Percentiles rank a stretch among this genome's conserved stretches.
Evolutionary conservation across 257 asterid genomes (phyloP).

Genomic region (Gentiana dahurica): DNA sequence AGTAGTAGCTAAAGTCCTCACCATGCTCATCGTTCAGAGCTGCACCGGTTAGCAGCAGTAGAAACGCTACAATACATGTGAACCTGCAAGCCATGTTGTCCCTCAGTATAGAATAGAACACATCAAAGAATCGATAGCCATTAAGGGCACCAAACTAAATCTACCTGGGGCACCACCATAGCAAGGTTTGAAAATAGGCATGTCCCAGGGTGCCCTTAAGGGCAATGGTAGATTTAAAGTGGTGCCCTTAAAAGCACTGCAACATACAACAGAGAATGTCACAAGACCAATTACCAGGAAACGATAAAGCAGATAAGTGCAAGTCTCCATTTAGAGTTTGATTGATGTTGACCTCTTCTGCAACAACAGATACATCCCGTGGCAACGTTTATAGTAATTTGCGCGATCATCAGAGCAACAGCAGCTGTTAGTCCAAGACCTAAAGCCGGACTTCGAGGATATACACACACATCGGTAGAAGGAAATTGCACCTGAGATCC

Average conservation of each 20-base stretch:
- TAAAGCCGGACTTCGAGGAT: conserved; percentile 81
- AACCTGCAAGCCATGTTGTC: conserved; percentile 44
- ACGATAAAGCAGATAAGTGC: conserved; percentile 69
- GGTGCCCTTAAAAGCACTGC: no score
- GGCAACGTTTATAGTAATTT: conserved; percentile 54
- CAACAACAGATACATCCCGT: conserved; percentile 91
- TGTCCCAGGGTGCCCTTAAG: no score
- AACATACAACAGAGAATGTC: not conserved
- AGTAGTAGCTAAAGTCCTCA: conserved; percentile 60
- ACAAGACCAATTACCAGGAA: conserved; percentile 56
- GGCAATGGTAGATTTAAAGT: no score
- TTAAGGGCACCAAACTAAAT: no score
- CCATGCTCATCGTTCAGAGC: conserved; percentile 83
- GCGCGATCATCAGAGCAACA: conserved; percentile 70
- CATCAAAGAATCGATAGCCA: no score
- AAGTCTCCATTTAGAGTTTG: conserved; percentile 55
- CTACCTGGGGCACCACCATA: no score
- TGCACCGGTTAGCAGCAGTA: conserved; percentile 82
- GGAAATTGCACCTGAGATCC: conserved; percentile 52
- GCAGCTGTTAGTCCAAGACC: conserved; percentile 75
- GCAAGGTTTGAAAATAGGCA: no score
- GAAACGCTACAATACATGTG: conserved; percentile 71
- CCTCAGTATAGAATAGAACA: no score
- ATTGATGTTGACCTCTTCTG: conserved; percentile 49
- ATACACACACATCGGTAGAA: conserved; percentile 57